phyloP scores from a whole-genome alignment of 2,329 filamentous ascomycete genomes.

The Fusarium nelsonii region DNA sequence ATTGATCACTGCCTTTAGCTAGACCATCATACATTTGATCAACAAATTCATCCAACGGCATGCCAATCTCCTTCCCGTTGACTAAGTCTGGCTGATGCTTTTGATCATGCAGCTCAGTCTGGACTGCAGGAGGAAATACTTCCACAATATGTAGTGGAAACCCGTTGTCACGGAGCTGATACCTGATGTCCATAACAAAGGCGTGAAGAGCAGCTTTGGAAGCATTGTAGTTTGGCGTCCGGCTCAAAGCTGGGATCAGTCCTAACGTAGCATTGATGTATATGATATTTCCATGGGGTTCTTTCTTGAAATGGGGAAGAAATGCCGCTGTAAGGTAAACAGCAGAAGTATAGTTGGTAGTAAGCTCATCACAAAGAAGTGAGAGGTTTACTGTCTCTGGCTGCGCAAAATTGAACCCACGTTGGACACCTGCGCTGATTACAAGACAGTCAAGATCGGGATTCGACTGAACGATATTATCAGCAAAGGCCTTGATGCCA shows the following conservation, averaged over 20 bases:
- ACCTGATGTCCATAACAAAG: not conserved
- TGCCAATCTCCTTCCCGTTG: not conserved
- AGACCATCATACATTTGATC: slow-evolving; percentile 6
- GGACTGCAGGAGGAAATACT: not conserved
- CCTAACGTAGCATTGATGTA: not conserved
- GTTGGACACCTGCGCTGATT: not conserved
- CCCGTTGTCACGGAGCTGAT: not conserved
- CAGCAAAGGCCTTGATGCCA: not conserved
- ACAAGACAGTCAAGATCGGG: slow-evolving; percentile 6
- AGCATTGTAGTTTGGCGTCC: slow-evolving; percentile 7
- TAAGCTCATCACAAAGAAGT: not conserved
- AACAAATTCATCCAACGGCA: not conserved
- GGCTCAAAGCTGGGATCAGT: not conserved
- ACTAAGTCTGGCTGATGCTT: not conserved
- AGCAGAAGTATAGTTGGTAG: slow-evolving; percentile 4
- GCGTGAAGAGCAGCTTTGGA: not conserved
- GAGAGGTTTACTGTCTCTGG: slow-evolving; percentile 4
- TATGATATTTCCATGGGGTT: not conserved
- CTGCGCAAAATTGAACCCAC: not conserved
- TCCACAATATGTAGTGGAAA: not conserved
- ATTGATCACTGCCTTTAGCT: not conserved
- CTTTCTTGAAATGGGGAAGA: not conserved
- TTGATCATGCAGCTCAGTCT: slow-evolving; percentile 4
- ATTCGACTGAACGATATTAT: not conserved
- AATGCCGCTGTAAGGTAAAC: slow-evolving; percentile 1